Evolutionary conservation across 768 basidiomycete species (phyloP), one percentile per base, ranked within the genome.

Genomic region (Coprinellus aureogranulatus): DNA sequence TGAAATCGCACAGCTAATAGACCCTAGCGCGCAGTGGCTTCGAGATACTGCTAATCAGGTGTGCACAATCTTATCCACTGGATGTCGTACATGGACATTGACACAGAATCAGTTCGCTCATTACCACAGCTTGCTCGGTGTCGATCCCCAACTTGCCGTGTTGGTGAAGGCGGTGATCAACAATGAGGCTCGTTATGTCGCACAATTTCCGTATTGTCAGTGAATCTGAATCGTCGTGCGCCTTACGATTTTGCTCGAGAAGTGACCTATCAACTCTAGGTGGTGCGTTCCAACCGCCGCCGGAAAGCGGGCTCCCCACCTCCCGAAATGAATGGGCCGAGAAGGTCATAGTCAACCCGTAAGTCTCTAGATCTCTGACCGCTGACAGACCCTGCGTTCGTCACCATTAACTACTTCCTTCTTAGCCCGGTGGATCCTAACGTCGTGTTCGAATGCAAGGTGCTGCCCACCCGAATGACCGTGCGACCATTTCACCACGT

Each of bases 401-500:
- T n/a, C n/a, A n/a, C n/a, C n/a, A n/a, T n/a, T n/a, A n/a, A n/a
- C n/a, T n/a, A n/a, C n/a, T n/a, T n/a, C n/a, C n/a, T n/a, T n/a
- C n/a, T n/a, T 37, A 90, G 88, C 1, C 86, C 88, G 4, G 81
- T 91, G 22, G 71, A 90, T 62, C 83, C 86, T 56, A 75, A 78
- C 53, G 86, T 82, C 0, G 90, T 92, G 0, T 92, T 88, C 60
- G 90, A 91, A 67, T 92, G 90, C 83, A 92, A 92, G 78, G 88
- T 87, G 54, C 39, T 70, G 22, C 48, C 20, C 27, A 42, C 27
- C 16, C 27, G 20, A 11, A 34, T 47, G 25, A 22, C 20, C 23
- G 14, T 8, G 37, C 41, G 4, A 27, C 22, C 23, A 11, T 47
- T 41, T 23, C 27, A 12, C 4, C 5, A 23, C 25, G 3, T 16